Evolutionary conservation across 148 eudicot species (phyloP).

Genomic region (Vaccinium vitisidaea): DNA sequence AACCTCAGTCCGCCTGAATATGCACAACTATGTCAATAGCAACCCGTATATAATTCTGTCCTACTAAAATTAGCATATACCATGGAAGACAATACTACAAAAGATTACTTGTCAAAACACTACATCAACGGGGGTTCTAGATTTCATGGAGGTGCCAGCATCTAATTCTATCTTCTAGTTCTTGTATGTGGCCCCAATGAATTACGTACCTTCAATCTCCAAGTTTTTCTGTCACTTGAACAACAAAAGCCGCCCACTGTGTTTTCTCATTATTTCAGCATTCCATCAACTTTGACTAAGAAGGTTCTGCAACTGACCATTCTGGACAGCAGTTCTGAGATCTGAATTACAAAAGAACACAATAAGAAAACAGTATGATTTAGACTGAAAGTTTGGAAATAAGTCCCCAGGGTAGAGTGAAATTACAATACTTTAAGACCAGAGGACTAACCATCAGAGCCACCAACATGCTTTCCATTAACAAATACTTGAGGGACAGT

Average conservation of each 20-base stretch:
- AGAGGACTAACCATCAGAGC: slow-evolving; percentile 73
- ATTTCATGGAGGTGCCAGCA: slow-evolving; percentile 5
- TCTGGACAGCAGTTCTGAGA: slow-evolving; percentile 59
- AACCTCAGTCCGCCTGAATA: background rate
- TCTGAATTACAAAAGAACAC: slow-evolving; percentile 40
- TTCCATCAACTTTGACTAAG: slow-evolving; percentile 47
- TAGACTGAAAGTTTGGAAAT: background rate
- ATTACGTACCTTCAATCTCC: background rate
- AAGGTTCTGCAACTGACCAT: slow-evolving; percentile 69
- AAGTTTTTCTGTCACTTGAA: background rate
- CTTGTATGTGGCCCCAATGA: background rate
- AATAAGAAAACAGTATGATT: background rate
- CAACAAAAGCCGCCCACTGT: background rate
- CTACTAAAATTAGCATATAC: background rate
- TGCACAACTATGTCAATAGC: background rate
- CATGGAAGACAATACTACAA: background rate
- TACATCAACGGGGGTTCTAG: background rate
- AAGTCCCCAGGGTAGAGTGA: background rate
- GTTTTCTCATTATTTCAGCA: background rate
- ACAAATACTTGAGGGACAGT: slow-evolving; percentile 98
- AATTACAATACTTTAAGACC: background rate
- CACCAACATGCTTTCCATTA: slow-evolving; percentile 96
- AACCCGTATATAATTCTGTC: background rate
- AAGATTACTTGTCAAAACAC: background rate
- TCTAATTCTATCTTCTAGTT: slow-evolving; percentile 1